Percentiles rank a stretch among this genome's conserved stretches.
phyloP scores from a whole-genome alignment of 345 rosid species.

The Erodium maritimum region DNA sequence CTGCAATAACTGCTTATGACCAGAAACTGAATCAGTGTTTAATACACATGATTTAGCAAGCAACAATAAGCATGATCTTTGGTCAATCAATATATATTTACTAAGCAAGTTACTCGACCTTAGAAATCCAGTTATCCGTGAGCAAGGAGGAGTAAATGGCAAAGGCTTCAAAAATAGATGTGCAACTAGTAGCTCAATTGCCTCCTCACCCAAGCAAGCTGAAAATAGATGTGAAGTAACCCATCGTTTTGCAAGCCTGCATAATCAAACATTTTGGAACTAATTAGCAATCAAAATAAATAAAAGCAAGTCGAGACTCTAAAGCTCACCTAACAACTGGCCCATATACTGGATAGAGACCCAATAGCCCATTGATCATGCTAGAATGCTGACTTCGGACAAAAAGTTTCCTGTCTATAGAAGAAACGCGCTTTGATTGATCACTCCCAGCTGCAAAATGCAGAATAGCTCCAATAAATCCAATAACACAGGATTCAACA shows the following conservation, averaged over 20 bases:
- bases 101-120: slow-evolving; percentile 32
- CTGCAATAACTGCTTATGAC: neutral
- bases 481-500: neutral
- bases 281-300: neutral
- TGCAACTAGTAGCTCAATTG: slow-evolving; percentile 74
- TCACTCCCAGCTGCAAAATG: slow-evolving; percentile 40
- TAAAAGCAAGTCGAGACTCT: slow-evolving; percentile 3
- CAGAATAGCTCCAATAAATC: slow-evolving; percentile 9
- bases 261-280: neutral
- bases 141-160: slow-evolving; percentile 68
- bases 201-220: slow-evolving; percentile 80
- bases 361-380: slow-evolving; percentile 80
- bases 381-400: slow-evolving; percentile 78
- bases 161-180: slow-evolving; percentile 64
- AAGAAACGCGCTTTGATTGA: slow-evolving; percentile 41
- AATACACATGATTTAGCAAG: neutral
- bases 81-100: neutral
- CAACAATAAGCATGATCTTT: neutral
- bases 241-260: slow-evolving; percentile 96
- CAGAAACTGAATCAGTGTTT: slow-evolving; percentile 4
- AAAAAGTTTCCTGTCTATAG: slow-evolving; percentile 58
- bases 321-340: slow-evolving; percentile 57
- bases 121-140: slow-evolving; percentile 75
- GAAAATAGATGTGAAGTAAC: slow-evolving; percentile 86
- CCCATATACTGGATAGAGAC: slow-evolving; percentile 50